Evolutionary conservation across 1,284 basidiomycete species (phyloP), one percentile per base, ranked within the genome.

Genomic region (Mycena citricolor): DNA sequence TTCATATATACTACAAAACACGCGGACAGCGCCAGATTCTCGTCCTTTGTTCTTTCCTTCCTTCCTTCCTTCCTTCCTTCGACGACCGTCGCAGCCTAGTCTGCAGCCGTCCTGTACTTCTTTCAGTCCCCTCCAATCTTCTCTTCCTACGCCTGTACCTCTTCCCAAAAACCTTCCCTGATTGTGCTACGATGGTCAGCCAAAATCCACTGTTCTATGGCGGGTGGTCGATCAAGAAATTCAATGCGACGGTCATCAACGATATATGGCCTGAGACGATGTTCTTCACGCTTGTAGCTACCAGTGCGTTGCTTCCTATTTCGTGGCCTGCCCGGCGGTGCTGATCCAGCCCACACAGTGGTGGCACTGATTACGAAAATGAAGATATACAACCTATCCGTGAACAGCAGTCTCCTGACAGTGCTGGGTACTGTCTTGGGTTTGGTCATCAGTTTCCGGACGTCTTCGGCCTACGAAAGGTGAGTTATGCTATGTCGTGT

Each of bases 361-460:
- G 79, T 81, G 30, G 55, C 67, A 4, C 53, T 73, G 13, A 73
- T 81, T 8, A 73, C 75, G 2, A 58, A 71, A 41, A 51, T 71
- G 51, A 79, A 78, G 0, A 23, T 43, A 1, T 63, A 66, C 39
- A 58, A 69, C 24, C 65, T 81, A 11, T 59, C 56, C 4, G 61
- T 81, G 39, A 65, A 67, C 4, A 74, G 63, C 50, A 59, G 62
- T 35, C 67, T 84, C 49, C 66, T 82, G 39, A 79, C 78, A 4
- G 75, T 83, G 3, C 67, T 83, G 32, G 81, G 81, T 75, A 80
- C 81, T 11, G 79, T 83, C 21, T 77, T 86, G 51, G 81, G 80
- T 65, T 71, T 83, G 54, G 80, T 83, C 20, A 82, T 86, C 42
- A 81, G 79, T 0, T 83, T 83, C 65, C 68, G 81, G 32, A 81